These are phyloP conservation scores for Primulina eburnea DNA, from an alignment of 257 asterid species.

Conservation along the genomic window DNA sequence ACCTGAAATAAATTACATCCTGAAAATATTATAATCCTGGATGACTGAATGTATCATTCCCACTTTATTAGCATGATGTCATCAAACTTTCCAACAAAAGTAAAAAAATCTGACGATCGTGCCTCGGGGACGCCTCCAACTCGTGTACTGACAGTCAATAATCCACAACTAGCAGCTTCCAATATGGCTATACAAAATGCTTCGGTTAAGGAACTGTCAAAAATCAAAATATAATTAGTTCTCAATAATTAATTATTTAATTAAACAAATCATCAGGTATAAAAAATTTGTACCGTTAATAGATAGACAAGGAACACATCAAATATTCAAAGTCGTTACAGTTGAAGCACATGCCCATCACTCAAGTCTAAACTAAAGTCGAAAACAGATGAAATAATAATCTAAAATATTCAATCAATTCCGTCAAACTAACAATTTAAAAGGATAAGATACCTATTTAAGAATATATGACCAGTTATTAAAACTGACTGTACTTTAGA, in stretches of 20 bases:
- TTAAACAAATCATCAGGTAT: constrained; percentile 25
- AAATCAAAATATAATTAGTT: constrained; percentile 8
- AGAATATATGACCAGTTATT: constrained; percentile 82
- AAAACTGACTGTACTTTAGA: constrained; percentile 88
- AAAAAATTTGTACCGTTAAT: background rate
- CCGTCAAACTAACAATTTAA: constrained; percentile 10
- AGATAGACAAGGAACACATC: too few species aligned
- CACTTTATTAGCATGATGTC: constrained; percentile 21
- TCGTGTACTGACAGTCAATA: constrained; percentile 95
- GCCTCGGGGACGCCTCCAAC: constrained; percentile 99
- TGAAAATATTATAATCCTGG: constrained; percentile 20
- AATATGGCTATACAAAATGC: constrained; percentile 96
- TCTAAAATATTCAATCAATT: background rate
- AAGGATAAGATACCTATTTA: constrained; percentile 61
- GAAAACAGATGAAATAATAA: background rate
- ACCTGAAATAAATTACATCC: constrained; percentile 18
- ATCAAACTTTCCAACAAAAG: constrained; percentile 29
- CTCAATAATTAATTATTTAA: background rate
- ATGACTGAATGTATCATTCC: constrained; percentile 22
- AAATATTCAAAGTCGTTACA: too few species aligned
- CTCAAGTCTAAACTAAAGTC: background rate
- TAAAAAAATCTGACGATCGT: constrained; percentile 35
- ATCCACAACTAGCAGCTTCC: constrained; percentile 99
- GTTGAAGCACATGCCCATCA: too few species aligned
- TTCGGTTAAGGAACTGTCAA: constrained; percentile 87